These are phyloP conservation scores for Debaryomyces castellii DNA, from an alignment of 805 yeast genomes.

Conservation along the genomic window DNA sequence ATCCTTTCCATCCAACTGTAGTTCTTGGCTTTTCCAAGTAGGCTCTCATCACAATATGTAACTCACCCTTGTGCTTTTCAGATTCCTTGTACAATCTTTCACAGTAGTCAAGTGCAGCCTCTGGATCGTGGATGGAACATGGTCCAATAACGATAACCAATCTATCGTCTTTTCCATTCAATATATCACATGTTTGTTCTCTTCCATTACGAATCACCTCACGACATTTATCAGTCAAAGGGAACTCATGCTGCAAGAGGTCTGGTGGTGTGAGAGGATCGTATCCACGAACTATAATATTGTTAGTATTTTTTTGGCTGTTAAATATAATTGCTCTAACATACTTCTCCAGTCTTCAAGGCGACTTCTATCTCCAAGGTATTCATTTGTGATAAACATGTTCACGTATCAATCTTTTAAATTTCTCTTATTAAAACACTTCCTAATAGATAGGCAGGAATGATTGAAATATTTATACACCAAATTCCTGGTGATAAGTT, in stretches of 20 bases:
- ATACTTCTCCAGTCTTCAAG: conserved; percentile 53
- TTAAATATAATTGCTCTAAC: conserved; percentile 15
- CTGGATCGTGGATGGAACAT: conserved; percentile 94
- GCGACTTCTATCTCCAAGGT: conserved; percentile 79
- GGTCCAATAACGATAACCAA: conserved; percentile 92
- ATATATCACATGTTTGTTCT: conserved; percentile 66
- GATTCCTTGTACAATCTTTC: conserved; percentile 57
- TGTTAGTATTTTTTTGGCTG: conserved; percentile 8
- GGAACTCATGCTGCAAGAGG: conserved; percentile 81
- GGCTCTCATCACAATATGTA: conserved; percentile 93
- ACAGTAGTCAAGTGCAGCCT: conserved; percentile 89
- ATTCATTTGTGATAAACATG: conserved; percentile 84
- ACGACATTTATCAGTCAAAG: conserved; percentile 59
- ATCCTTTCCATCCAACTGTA: conserved; percentile 98
- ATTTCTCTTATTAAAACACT: too few species aligned
- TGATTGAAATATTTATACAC: neutral
- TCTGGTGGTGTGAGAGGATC: conserved; percentile 97
- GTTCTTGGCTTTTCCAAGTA: conserved; percentile 98
- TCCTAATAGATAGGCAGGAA: too few species aligned
- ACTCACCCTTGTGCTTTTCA: conserved; percentile 66
- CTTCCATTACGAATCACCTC: conserved; percentile 73
- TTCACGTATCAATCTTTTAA: conserved; percentile 10
- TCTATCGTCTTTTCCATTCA: conserved; percentile 84
- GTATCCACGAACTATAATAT: conserved; percentile 61
- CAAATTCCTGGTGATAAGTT: neutral